These are phyloP conservation scores for Penicillium sp. DNA, from an alignment of 2,329 filamentous ascomycete species.

Conservation along the genomic window DNA sequence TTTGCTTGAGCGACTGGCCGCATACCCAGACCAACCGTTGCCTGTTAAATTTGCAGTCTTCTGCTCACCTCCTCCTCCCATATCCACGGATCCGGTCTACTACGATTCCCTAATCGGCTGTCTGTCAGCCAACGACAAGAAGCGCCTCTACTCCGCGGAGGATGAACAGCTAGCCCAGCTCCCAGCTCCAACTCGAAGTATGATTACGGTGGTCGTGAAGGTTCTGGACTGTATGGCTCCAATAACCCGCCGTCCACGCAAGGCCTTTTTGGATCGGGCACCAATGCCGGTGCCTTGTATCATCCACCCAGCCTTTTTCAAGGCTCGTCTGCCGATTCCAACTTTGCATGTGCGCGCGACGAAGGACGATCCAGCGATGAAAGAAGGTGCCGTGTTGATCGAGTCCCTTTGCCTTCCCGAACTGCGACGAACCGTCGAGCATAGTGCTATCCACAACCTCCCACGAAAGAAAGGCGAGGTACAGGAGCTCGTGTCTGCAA, in stretches of 20 bases:
- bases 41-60: conserved; percentile 26
- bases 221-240: neutral
- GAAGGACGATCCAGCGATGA: conserved; percentile 6
- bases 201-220: neutral
- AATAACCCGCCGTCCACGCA: neutral
- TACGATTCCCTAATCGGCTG: neutral
- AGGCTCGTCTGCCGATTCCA: conserved; percentile 7
- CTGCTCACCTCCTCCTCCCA: conserved; percentile 7
- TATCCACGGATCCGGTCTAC: conserved; percentile 5
- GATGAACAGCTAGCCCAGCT: conserved; percentile 1
- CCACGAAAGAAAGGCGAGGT: conserved; percentile 1
- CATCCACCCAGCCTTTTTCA: conserved; percentile 3
- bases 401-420: conserved; percentile 5
- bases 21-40: conserved; percentile 8
- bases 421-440: neutral
- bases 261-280: conserved; percentile 5
- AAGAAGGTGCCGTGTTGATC: neutral
- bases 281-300: conserved; percentile 7
- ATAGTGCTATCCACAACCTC: conserved; percentile 7
- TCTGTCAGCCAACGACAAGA: conserved; percentile 6
- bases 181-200: conserved; percentile 2
- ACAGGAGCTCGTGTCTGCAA: conserved; percentile 2
- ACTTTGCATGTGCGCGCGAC: conserved; percentile 9
- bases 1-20: conserved; percentile 14
- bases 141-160: conserved; percentile 4